Conservation (phyloP, 2,329 filamentous ascomycete genomes). For the Cercospora beticola region DNA sequence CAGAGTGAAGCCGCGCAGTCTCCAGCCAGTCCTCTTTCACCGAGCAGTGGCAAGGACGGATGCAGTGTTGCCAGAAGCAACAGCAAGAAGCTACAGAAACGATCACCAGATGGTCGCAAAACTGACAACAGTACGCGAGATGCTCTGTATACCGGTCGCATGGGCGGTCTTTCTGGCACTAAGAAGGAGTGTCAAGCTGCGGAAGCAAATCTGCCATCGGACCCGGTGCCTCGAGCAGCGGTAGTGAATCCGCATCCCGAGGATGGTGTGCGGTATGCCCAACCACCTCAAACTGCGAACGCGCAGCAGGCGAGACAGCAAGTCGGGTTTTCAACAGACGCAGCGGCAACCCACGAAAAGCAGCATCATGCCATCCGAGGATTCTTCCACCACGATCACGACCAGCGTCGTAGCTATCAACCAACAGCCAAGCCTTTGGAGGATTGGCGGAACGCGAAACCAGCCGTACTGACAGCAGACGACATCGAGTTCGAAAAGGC, state of each 20-base stretch:
- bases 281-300: conserved; percentile 41
- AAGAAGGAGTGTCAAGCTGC: conserved; percentile 34
- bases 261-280: conserved; percentile 34
- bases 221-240: conserved; percentile 36
- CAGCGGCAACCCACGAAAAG: conserved; percentile 24
- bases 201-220: conserved; percentile 39
- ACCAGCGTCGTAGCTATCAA: conserved; percentile 54
- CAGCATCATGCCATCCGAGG: conserved; percentile 38
- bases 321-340: conserved; percentile 42
- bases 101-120: conserved; percentile 12
- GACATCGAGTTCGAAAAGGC: conserved; percentile 45
- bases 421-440: conserved; percentile 59
- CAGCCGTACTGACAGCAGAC: conserved; percentile 42
- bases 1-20: conserved; percentile 19
- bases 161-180: conserved; percentile 34
- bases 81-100: conserved; percentile 38
- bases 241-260: conserved; percentile 17
- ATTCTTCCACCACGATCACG: conserved; percentile 45
- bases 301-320: conserved; percentile 41
- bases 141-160: conserved; percentile 43
- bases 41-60: conserved; percentile 14
- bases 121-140: conserved; percentile 26
- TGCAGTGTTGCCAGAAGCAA: conserved; percentile 34
- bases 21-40: conserved; percentile 27
- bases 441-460: conserved; percentile 47